Percentiles rank a stretch among this genome's conserved stretches.
Conservation (phyloP, 208 protist genomes). For the Trypanosoma caninum region DNA sequence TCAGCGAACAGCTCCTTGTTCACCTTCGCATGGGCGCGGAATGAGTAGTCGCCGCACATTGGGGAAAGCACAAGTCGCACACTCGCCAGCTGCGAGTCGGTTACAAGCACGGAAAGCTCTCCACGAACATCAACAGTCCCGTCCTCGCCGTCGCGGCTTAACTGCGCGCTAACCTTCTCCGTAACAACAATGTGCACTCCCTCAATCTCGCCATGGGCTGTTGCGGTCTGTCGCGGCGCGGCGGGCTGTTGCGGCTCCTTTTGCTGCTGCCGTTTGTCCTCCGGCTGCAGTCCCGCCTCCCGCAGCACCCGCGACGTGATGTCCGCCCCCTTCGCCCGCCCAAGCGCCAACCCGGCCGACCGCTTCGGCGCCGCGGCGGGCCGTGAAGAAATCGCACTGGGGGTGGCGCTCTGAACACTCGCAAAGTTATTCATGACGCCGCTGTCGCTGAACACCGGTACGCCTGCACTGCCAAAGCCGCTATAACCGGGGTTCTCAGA, state of each 20-base stretch:
- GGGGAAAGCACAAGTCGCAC: conserved; percentile 53
- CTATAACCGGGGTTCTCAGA: conserved; percentile 45
- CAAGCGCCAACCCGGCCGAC: conserved; percentile 65
- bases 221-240: too few relatives aligned
- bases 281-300: conserved; percentile 47
- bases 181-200: conserved; percentile 55
- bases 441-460: not conserved
- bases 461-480: conserved; percentile 30
- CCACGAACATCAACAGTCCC: conserved; percentile 57
- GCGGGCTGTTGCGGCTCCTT: not conserved
- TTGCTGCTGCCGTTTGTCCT: not conserved
- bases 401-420: not conserved
- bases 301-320: conserved; percentile 69
- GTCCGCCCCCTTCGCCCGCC: conserved; percentile 65
- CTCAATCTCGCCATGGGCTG: conserved; percentile 16
- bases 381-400: not conserved
- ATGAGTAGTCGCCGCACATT: conserved; percentile 62
- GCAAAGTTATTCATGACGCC: not conserved
- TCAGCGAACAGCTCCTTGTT: conserved; percentile 78
- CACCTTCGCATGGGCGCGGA: conserved; percentile 82
- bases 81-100: conserved; percentile 51
- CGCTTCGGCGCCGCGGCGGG: conserved; percentile 17
- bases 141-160: conserved; percentile 56
- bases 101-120: conserved; percentile 69
- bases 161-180: conserved; percentile 61